Conservation (phyloP, 345 rosid genomes). For the Boechera retrofracta region DNA sequence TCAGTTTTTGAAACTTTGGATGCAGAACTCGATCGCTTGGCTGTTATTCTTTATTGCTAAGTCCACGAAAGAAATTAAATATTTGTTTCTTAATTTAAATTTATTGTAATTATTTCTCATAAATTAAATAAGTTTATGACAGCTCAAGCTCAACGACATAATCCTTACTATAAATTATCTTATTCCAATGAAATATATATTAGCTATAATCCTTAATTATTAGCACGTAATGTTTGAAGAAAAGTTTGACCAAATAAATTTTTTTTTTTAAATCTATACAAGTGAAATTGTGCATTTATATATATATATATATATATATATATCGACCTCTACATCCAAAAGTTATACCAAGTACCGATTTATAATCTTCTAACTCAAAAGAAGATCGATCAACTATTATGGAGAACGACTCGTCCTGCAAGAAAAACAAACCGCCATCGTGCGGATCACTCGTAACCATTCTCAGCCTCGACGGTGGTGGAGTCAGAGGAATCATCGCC, state of each 20-base stretch:
- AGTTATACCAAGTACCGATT: background rate
- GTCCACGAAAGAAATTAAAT: background rate
- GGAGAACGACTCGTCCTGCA: constrained; percentile 21
- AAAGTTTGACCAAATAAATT: constrained; percentile 3
- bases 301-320: background rate
- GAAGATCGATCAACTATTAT: constrained; percentile 18
- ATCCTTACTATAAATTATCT: background rate
- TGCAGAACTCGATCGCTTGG: background rate
- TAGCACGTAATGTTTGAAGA: constrained; percentile 29
- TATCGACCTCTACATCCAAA: background rate
- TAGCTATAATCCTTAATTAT: constrained; percentile 7
- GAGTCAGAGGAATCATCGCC: constrained; percentile 68
- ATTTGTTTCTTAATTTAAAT: background rate
- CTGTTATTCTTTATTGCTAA: background rate
- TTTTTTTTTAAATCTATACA: background rate
- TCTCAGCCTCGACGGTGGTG: constrained; percentile 84
- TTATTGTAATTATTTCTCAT: background rate
- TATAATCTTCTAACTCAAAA: constrained; percentile 3
- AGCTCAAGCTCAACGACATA: constrained; percentile 6
- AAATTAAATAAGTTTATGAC: background rate
- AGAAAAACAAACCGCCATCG: constrained; percentile 49
- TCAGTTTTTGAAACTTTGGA: background rate
- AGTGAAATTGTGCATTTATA: constrained; percentile 17
- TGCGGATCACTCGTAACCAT: constrained; percentile 63
- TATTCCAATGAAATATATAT: background rate